A percentile compares a stretch with the other conserved stretches of the same genome.
phyloP scores from a whole-genome alignment of 805 yeast species.

The Blastobotrys parvus region DNA sequence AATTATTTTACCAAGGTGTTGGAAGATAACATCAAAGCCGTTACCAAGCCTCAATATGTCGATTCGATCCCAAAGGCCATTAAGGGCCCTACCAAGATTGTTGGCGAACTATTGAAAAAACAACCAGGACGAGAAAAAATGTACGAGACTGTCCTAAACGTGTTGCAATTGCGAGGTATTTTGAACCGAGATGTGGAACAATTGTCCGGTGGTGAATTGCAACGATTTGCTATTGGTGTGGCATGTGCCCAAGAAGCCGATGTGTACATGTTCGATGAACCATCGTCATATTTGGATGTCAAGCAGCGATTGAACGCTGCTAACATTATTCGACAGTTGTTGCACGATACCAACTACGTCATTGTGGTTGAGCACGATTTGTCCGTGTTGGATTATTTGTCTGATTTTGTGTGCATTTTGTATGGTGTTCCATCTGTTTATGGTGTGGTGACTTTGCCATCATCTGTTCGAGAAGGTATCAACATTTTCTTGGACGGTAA shows the following conservation, averaged over 20 bases:
- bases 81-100: slow-evolving; percentile 75
- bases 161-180: slow-evolving; percentile 68
- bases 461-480: slow-evolving; percentile 98
- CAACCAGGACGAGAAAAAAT: slow-evolving; percentile 65
- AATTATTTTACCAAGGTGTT: slow-evolving; percentile 89
- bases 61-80: slow-evolving; percentile 96
- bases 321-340: slow-evolving; percentile 77
- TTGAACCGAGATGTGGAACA: slow-evolving; percentile 81
- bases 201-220: slow-evolving; percentile 97
- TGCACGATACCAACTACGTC: slow-evolving; percentile 67
- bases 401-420: slow-evolving; percentile 92
- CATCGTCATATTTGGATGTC: slow-evolving; percentile 95
- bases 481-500: slow-evolving; percentile 98
- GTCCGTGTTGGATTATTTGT: slow-evolving; percentile 92
- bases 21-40: slow-evolving; percentile 92
- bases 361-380: slow-evolving; percentile 98
- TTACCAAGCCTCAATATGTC: slow-evolving; percentile 97
- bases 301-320: slow-evolving; percentile 99
- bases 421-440: slow-evolving; percentile 98
- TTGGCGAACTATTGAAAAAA: slow-evolving; percentile 71
- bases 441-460: slow-evolving; percentile 96
- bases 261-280: slow-evolving; percentile 99
- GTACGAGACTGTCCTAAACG: slow-evolving; percentile 55
- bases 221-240: slow-evolving; percentile 96
- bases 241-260: slow-evolving; percentile 91